Conservation (phyloP, 139 green algal genomes). For the Medakamo hakoo region DNA sequence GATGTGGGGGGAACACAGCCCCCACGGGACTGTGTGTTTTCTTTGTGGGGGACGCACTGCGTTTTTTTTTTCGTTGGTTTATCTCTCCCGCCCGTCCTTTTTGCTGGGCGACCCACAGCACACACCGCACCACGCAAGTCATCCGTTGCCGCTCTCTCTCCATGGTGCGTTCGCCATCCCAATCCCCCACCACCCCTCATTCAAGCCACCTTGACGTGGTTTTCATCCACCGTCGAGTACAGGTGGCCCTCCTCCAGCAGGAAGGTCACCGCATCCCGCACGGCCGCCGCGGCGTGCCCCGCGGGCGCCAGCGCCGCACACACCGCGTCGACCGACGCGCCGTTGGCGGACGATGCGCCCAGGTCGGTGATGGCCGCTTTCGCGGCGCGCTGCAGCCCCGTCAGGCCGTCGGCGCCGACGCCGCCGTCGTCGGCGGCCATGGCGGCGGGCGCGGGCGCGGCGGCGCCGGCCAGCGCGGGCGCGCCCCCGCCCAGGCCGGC, state of each 20-base stretch:
- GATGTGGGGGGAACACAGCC: too few relatives aligned
- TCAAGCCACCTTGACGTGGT: constrained; percentile 37
- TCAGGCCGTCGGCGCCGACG: constrained; percentile 14
- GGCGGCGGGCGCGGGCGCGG: not conserved
- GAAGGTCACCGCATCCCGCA: constrained; percentile 27
- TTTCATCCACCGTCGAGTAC: constrained; percentile 63
- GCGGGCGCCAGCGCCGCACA: not conserved
- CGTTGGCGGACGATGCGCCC: constrained; percentile 9
- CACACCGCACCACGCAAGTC: too few relatives aligned
- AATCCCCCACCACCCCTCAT: not conserved
- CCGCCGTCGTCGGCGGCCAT: not conserved
- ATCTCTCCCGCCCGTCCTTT: too few relatives aligned
- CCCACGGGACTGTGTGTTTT: too few relatives aligned
- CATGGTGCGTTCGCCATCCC: too few relatives aligned
- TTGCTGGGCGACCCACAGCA: too few relatives aligned
- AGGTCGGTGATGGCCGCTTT: constrained; percentile 16
- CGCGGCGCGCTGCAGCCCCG: constrained; percentile 11
- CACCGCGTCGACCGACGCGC: constrained; percentile 23
- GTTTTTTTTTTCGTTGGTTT: not conserved
- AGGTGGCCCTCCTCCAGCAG: constrained; percentile 51
- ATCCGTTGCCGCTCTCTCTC: too few relatives aligned
- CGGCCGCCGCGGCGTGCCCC: not conserved
- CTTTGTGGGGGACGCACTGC: not conserved
- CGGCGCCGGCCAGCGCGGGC: not conserved
- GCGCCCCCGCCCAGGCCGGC: not conserved